Evolutionary conservation across 2,329 filamentous ascomycete species (phyloP), one percentile per base, ranked within the genome.

Genomic region (Hymenoscyphus scutula): DNA sequence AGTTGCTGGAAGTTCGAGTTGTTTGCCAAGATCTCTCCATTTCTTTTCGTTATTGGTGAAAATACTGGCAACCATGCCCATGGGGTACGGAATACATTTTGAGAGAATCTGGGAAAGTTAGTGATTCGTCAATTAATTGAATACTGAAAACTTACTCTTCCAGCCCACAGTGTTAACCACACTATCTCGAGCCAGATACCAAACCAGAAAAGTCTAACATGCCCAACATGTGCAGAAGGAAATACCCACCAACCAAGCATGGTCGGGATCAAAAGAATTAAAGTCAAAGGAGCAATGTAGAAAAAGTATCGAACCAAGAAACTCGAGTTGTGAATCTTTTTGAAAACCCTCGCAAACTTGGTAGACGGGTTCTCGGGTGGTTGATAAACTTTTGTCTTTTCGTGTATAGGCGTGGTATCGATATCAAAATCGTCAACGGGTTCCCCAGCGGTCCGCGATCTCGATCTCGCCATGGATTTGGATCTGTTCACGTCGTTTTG

Each of bases 141-240:
- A 25, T 23, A 10, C 32, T 15, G 48, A 53, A 10, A 37, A 32
- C 84, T 77, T 64, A 74, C 90, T 71, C 85, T 77, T 60, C 62
- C 89, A 23, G 89, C 88, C 94, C 94, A 98, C 0, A 97, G 81
- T 0, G 92, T 92, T 66, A 94, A 81, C 94, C 94, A 98, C 29
- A 97, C 83, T 51, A 97, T 91, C 75, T 97, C 91, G 19, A 97
- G 82, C 94, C 94, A 98, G 65, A 97, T 92, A 32, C 90, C 90
- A 73, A 98, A 97, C 94, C 94, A 98, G 64, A 92, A 79, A 53
- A 97, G 79, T 65, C 86, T 73, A 0, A 97, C 92, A 23, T 89
- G 91, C 0, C 92, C 92, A 2, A 89, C 83, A 1, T 82, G 85
- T 1, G 89, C 79, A 56, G 82, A 67, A n/a, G 79, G 77, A 65